These are phyloP conservation scores for Fusarium nelsonii DNA, from an alignment of 2,329 filamentous ascomycete genomes.

Conservation along the genomic window DNA sequence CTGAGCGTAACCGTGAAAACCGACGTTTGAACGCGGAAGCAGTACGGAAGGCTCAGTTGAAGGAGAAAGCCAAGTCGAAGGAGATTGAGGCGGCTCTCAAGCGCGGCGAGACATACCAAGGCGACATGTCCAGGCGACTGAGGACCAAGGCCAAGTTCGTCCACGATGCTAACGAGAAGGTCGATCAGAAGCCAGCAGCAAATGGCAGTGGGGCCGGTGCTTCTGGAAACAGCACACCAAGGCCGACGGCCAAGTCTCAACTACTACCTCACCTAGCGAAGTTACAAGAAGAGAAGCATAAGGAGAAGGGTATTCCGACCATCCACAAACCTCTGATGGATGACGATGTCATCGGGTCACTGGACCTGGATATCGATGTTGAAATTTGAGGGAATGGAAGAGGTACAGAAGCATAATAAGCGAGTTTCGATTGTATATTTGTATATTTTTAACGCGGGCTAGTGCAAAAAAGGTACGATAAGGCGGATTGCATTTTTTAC, in stretches of 20 bases:
- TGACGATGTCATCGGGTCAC: constrained; percentile 88
- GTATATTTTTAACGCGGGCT: constrained; percentile 7
- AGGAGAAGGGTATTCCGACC: constrained; percentile 71
- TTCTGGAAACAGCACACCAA: constrained; percentile 67
- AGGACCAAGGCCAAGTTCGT: constrained; percentile 76
- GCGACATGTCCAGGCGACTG: constrained; percentile 71
- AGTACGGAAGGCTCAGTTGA: constrained; percentile 89
- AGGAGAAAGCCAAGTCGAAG: constrained; percentile 76
- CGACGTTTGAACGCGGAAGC: constrained; percentile 86
- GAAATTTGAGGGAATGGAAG: constrained; percentile 71
- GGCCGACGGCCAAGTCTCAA: constrained; percentile 56
- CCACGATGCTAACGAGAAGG: constrained; percentile 69
- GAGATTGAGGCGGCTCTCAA: constrained; percentile 71
- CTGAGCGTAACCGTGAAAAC: constrained; percentile 86
- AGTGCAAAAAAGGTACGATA: constrained; percentile 23
- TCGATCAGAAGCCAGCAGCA: constrained; percentile 62
- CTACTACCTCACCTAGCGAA: constrained; percentile 66
- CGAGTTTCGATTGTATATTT: constrained; percentile 7
- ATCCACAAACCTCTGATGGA: constrained; percentile 86
- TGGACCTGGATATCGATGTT: constrained; percentile 93
- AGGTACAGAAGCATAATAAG: constrained; percentile 17
- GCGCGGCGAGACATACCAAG: constrained; percentile 71
- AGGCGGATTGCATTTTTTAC: constrained; percentile 19
- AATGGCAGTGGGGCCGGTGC: constrained; percentile 64
- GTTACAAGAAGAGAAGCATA: constrained; percentile 64